Percentiles rank a stretch among this genome's conserved stretches.
Evolutionary conservation across 768 basidiomycete genomes (phyloP).

Genomic region (Chalciporus piperatus): DNA sequence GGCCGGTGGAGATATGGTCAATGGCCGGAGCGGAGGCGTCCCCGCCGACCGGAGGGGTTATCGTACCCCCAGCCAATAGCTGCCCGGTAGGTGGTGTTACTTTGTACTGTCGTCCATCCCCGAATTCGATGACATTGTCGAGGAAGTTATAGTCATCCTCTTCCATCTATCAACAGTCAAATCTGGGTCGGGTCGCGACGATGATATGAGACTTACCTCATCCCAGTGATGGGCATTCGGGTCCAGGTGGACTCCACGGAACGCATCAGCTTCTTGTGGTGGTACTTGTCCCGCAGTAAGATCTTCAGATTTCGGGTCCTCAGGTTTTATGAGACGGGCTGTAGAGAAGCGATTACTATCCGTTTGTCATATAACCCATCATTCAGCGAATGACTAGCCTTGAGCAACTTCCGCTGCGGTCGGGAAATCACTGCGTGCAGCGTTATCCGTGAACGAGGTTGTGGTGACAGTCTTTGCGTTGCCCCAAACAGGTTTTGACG

Average conservation of each 20-base stretch:
- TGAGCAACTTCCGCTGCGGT: slow-evolving; percentile 95
- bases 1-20: slow-evolving; percentile 30
- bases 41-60: slow-evolving; percentile 7
- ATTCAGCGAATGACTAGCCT: slow-evolving; percentile 44
- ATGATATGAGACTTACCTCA: slow-evolving; percentile 59
- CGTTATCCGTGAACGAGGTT: slow-evolving; percentile 40
- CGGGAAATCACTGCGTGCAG: slow-evolving; percentile 74
- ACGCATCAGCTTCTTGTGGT: slow-evolving; percentile 86
- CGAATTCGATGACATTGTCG: slow-evolving; percentile 90
- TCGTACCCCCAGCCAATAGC: slow-evolving; percentile 20
- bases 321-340: slow-evolving; percentile 22
- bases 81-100: slow-evolving; percentile 49
- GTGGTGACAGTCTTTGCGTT: slow-evolving; percentile 43
- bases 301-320: slow-evolving; percentile 51
- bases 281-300: slow-evolving; percentile 53
- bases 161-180: slow-evolving; percentile 57
- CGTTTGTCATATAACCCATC: background rate
- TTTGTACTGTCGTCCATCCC: slow-evolving; percentile 89
- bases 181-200: background rate
- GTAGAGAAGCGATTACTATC: slow-evolving; percentile 14
- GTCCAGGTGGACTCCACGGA: slow-evolving; percentile 90
- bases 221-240: slow-evolving; percentile 98
- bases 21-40: slow-evolving; percentile 16
- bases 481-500: slow-evolving; percentile 69
- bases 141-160: slow-evolving; percentile 92